Percentiles rank a stretch among this genome's conserved stretches.
Evolutionary conservation across 1,284 basidiomycete genomes (phyloP).

Genomic region (Rhodotorula mucilaginosa): DNA sequence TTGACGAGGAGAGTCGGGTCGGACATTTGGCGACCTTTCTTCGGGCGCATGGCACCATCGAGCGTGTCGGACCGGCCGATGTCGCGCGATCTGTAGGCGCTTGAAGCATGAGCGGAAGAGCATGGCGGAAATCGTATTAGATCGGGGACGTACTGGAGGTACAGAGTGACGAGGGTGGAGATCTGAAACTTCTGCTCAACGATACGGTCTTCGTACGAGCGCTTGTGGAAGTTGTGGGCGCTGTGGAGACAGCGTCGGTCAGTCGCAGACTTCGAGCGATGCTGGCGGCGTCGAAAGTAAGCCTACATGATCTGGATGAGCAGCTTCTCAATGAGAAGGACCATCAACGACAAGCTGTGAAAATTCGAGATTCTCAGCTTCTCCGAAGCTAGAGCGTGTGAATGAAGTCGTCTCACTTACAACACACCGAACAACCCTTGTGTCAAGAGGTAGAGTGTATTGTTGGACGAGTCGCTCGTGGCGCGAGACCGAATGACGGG

Average conservation of each 20-base stretch:
- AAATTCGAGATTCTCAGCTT: too few relatives aligned
- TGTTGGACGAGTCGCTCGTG: slow-evolving; percentile 10
- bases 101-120: not conserved
- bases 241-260: slow-evolving; percentile 25
- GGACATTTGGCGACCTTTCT: slow-evolving; percentile 46
- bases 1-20: slow-evolving; percentile 67
- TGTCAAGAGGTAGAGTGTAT: slow-evolving; percentile 57
- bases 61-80: slow-evolving; percentile 67
- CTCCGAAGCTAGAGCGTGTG: too few relatives aligned
- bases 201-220: slow-evolving; percentile 76
- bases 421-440: slow-evolving; percentile 73
- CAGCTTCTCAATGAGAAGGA: slow-evolving; percentile 80
- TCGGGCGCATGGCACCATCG: slow-evolving; percentile 52
- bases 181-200: slow-evolving; percentile 78
- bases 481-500: slow-evolving; percentile 26
- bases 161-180: slow-evolving; percentile 68
- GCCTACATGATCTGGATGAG: slow-evolving; percentile 72
- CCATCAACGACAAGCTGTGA: slow-evolving; percentile 59
- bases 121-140: too few relatives aligned
- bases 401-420: too few relatives aligned
- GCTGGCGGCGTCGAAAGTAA: not conserved
- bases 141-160: slow-evolving; percentile 56
- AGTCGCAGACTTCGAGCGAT: too few relatives aligned
- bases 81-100: slow-evolving; percentile 40
- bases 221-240: slow-evolving; percentile 73